These are phyloP conservation scores for Linum tenue DNA, from an alignment of 345 rosid genomes.

Conservation along the genomic window DNA sequence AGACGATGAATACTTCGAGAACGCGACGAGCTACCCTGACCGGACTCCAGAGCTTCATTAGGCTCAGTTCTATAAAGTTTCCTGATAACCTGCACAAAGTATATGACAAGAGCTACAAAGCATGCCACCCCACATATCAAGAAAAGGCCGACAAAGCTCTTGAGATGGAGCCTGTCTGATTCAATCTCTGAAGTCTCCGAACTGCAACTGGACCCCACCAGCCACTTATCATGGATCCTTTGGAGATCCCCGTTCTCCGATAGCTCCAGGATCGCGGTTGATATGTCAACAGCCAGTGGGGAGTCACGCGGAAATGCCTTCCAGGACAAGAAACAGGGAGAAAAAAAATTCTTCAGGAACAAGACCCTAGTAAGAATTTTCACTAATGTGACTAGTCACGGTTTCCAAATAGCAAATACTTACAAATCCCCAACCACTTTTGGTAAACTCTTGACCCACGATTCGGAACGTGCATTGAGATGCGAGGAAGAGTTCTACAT, in stretches of 20 bases:
- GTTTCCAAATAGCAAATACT: no score
- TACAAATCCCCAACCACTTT: no score
- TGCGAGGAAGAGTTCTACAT: conserved; percentile 3
- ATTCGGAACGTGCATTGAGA: not conserved
- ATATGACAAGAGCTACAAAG: conserved; percentile 49
- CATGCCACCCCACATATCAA: conserved; percentile 76
- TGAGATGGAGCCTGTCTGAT: conserved; percentile 61
- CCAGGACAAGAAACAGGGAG: not conserved
- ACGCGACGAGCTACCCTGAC: conserved; percentile 16
- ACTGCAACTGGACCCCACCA: conserved; percentile 53
- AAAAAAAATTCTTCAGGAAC: not conserved
- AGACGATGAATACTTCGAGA: conserved; percentile 44
- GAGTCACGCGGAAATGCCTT: conserved; percentile 95
- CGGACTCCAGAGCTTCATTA: conserved; percentile 19
- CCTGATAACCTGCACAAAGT: conserved; percentile 46
- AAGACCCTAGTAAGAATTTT: not conserved
- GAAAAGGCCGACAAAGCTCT: conserved; percentile 85
- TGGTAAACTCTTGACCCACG: not conserved
- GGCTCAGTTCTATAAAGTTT: conserved; percentile 21
- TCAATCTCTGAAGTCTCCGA: conserved; percentile 56
- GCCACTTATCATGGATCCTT: conserved; percentile 95
- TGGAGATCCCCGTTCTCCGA: conserved; percentile 91
- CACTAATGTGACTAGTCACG: no score
- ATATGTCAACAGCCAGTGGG: conserved; percentile 71
- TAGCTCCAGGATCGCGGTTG: conserved; percentile 70